Base-by-base conservation (phyloP, 164 flowering plant species). In the Dillenia turbinata region DNA sequence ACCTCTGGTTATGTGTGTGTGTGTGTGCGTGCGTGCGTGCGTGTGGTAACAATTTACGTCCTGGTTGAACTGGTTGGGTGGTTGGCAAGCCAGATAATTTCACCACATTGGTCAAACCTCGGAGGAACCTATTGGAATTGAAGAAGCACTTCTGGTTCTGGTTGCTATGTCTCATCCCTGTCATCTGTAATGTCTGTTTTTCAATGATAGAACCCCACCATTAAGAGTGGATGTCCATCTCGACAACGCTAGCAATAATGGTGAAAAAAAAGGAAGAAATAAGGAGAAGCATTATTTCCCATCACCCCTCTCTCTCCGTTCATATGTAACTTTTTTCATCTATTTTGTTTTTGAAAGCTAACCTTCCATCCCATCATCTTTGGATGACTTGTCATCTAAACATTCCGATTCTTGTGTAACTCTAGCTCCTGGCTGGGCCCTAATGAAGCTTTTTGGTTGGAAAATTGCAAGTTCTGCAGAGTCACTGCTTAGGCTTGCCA, bases 161-260 rank as follows among this genome's bases (percentile, higher is more conserved):
- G 40, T 33, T 33, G 7, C 7, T 33, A 33, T 6, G 40, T 69
- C 49, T 47, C 47, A 47, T 61, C 68, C 71, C 66, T 61, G 63
- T 73, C 68, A 74, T 55, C 73, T 67, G 66, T 73, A 57, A 26
- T 51, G 14, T 67, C 73, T 69, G 65, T 68, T 55, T 66, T 62
- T 64, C 57, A 59, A 46, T 69, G 10, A 70, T 62, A 69, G 68
- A 66, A 60, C 75, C 85, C 89, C 83, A 74, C 79, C 71, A 70
- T 66, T 69, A 63, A 66, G 60, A 83, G 87, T 84, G 85, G 78
- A 73, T 60, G 85, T 84, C 87, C 52, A 74, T 79, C 66, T 72
- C 66, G 43, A 66, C 67, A 69, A 69, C 69, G 40, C 67, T 80
- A 68, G 70, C 71, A 72, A 79, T 81, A 75, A 44, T 63, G 71